Conservation (phyloP, 2,329 filamentous ascomycete genomes). For the Epichloe sp. region DNA sequence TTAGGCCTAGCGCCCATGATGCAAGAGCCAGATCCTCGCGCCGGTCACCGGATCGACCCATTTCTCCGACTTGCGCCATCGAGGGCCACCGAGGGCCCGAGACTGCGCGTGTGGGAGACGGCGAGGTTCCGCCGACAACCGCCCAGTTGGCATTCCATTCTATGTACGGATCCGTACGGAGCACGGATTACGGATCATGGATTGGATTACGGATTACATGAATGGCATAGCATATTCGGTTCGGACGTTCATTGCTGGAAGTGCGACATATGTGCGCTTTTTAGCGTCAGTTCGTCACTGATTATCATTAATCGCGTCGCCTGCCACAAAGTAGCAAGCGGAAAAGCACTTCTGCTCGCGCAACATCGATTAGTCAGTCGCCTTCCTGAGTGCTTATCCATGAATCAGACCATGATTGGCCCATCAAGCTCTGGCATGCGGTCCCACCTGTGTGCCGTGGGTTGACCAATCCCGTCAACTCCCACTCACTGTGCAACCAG, state of each 20-base stretch:
- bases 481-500: not conserved
- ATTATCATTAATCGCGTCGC: too few relatives aligned
- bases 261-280: conserved; percentile 23
- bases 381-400: too few relatives aligned
- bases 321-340: not conserved
- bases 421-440: not conserved
- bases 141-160: not conserved
- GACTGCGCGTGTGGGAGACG: not conserved
- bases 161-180: too few relatives aligned
- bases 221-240: too few relatives aligned
- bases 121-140: conserved; percentile 7
- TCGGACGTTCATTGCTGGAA: too few relatives aligned
- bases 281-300: conserved; percentile 3
- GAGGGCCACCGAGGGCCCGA: conserved; percentile 1
- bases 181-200: too few relatives aligned
- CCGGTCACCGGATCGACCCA: conserved; percentile 7
- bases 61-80: conserved; percentile 7
- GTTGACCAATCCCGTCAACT: not conserved
- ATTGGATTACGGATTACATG: too few relatives aligned
- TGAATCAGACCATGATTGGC: too few relatives aligned
- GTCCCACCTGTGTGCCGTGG: not conserved
- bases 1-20: conserved; percentile 19
- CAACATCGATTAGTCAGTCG: too few relatives aligned
- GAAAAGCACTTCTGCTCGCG: too few relatives aligned
- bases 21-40: conserved; percentile 10